Conservation (phyloP, 2,329 filamentous ascomycete genomes). For the Neoarthrinium moseri region DNA sequence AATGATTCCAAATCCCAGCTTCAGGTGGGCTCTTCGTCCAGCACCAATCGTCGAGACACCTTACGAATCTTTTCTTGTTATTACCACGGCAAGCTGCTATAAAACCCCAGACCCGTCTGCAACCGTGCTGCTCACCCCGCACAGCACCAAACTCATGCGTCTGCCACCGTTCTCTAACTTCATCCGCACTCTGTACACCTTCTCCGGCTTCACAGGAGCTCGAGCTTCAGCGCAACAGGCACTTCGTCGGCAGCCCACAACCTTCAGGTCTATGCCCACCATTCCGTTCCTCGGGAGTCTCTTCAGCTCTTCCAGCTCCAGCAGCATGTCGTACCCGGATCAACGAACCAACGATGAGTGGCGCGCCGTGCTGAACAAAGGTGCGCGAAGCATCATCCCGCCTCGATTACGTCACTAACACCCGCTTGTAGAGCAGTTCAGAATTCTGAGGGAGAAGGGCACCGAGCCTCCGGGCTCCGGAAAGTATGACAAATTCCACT, state of each 20-base stretch:
- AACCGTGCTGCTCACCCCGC: neutral
- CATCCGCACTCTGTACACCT: slow-evolving; percentile 41
- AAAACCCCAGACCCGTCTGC: neutral
- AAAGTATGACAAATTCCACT: slow-evolving; percentile 84
- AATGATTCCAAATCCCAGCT: slow-evolving; percentile 4
- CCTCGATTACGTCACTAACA: slow-evolving; percentile 1
- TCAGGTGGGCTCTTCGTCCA: neutral
- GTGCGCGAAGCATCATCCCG: slow-evolving; percentile 26
- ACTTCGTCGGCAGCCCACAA: slow-evolving; percentile 19
- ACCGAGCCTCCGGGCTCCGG: slow-evolving; percentile 81
- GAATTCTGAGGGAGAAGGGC: slow-evolving; percentile 85
- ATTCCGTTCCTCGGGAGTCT: slow-evolving; percentile 78
- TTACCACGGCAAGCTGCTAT: neutral
- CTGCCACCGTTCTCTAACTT: slow-evolving; percentile 47
- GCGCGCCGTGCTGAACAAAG: slow-evolving; percentile 74
- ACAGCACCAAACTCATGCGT: slow-evolving; percentile 40
- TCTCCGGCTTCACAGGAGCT: slow-evolving; percentile 43
- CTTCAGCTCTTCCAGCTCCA: slow-evolving; percentile 63
- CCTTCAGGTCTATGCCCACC: slow-evolving; percentile 63
- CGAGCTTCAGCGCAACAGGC: slow-evolving; percentile 27
- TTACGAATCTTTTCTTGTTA: too few relatives aligned
- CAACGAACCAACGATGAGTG: slow-evolving; percentile 82
- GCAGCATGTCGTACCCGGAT: slow-evolving; percentile 74
- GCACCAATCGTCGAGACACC: neutral
- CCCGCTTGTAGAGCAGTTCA: slow-evolving; percentile 79